Evolutionary conservation across 2,329 filamentous ascomycete genomes (phyloP), one percentile per base, ranked within the genome.

Genomic region (Nothophaeocryptopus gaeumannii): DNA sequence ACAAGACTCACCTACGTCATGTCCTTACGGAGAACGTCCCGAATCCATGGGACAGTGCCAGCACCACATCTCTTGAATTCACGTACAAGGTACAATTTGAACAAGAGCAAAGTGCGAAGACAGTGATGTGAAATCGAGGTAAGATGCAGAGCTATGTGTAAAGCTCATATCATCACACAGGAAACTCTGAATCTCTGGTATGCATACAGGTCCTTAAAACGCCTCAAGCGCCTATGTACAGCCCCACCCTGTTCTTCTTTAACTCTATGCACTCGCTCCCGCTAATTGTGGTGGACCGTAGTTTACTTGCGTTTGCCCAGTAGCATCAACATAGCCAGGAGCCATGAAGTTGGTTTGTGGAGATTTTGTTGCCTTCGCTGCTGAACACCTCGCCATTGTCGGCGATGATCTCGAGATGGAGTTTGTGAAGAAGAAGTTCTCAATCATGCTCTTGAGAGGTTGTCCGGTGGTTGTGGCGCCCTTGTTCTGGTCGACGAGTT

Each of bases 341-440:
- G 75, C 75, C 73, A 77, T 73, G 63, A 77, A 77, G 63, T 77
- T 77, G 29, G 72, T 77, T 50, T 71, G 58, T 20, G 74, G 68
- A 60, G 76, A 74, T 63, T 75, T 75, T 42, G 71, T 65, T 36
- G 86, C 87, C 81, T 96, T 97, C 60, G 91, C 88, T 45, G 89
- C 92, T 42, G 90, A 95, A 79, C 90, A 96, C 68, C 93, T 88
- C 53, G 93, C 93, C 93, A 99, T 99, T 51, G 93, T 99, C 44
- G 93, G 91, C 56, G 91, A 96, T 77, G 91, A 96, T 81, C 93
- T 85, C 34, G 91, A 95, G 72, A 99, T 96, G 51, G 86, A 84
- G 74, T 99, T 92, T 71, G 93, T 99, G 74, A 97, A 96, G 77
- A 91, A 99, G 73, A 99, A 99, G 78, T 99, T 89, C 65, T 96